A percentile compares a stretch with the other conserved stretches of the same genome.
Conservation (phyloP, 257 asterid genomes). For the Solanum arcanum region DNA sequence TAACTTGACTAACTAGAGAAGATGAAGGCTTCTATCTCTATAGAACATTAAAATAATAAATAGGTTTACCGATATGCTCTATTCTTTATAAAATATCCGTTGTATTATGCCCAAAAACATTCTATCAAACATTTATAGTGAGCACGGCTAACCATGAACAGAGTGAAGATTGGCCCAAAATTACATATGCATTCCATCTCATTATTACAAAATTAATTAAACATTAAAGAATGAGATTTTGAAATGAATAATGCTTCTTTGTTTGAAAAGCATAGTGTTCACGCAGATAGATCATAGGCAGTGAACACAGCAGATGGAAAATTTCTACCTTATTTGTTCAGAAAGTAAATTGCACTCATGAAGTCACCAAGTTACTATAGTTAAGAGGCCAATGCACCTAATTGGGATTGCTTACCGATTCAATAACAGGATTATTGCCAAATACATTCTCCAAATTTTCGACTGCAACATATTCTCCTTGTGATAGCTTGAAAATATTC, state of each 20-base stretch:
- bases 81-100: background rate
- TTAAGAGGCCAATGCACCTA: background rate
- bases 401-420: conserved; percentile 39
- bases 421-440: conserved; percentile 48
- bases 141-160: background rate
- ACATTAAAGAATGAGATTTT: background rate
- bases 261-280: background rate
- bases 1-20: background rate
- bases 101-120: background rate
- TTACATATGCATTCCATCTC: background rate
- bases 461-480: conserved; percentile 98
- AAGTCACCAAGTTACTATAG: background rate
- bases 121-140: background rate
- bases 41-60: background rate
- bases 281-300: background rate
- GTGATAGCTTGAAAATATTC: conserved; percentile 95
- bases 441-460: conserved; percentile 87
- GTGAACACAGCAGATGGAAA: background rate
- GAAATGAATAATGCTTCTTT: background rate
- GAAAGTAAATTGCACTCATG: background rate
- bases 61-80: background rate
- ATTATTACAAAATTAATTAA: background rate
- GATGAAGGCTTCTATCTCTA: background rate
- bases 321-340: background rate
- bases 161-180: background rate